A percentile compares a stretch with the other conserved stretches of the same genome.
phyloP scores from a whole-genome alignment of 257 asterid genomes.

The Schizonepeta tenuifolia region DNA sequence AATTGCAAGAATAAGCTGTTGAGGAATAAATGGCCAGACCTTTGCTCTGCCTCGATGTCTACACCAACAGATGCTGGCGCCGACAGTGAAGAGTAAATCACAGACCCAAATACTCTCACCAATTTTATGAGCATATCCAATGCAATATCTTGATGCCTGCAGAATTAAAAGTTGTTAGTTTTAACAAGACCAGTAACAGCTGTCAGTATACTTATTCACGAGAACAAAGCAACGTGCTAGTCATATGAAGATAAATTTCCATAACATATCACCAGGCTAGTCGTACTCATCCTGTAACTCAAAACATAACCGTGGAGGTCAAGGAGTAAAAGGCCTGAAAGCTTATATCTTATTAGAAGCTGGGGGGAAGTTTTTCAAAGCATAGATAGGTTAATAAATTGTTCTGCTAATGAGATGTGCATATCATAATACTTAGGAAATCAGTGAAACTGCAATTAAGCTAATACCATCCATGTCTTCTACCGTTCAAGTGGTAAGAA shows the following conservation, averaged over 20 bases:
- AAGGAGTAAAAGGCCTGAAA: slow-evolving; percentile 4
- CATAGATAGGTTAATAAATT: background rate
- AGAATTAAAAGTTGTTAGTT: slow-evolving; percentile 36
- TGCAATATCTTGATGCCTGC: slow-evolving; percentile 89
- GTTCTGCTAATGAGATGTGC: slow-evolving; percentile 2
- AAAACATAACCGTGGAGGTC: slow-evolving; percentile 5
- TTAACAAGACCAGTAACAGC: slow-evolving; percentile 29
- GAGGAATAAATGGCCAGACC: slow-evolving; percentile 49
- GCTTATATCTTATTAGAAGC: background rate
- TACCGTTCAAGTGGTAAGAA: slow-evolving; percentile 17
- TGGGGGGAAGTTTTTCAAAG: background rate
- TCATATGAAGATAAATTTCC: slow-evolving; percentile 24
- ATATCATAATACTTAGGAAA: background rate
- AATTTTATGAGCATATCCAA: slow-evolving; percentile 83
- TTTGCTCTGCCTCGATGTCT: slow-evolving; percentile 96
- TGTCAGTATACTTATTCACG: slow-evolving; percentile 25
- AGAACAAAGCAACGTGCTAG: background rate
- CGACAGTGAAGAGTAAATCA: slow-evolving; percentile 83
- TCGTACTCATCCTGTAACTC: slow-evolving; percentile 1
- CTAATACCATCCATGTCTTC: slow-evolving; percentile 11
- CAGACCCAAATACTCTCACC: slow-evolving; percentile 90
- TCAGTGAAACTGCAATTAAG: background rate
- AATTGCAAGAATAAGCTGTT: slow-evolving; percentile 17
- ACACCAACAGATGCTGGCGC: slow-evolving; percentile 91
- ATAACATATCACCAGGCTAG: slow-evolving; percentile 10